Conservation (phyloP, 2,329 filamentous ascomycete species). For the Fusarium sp. region DNA sequence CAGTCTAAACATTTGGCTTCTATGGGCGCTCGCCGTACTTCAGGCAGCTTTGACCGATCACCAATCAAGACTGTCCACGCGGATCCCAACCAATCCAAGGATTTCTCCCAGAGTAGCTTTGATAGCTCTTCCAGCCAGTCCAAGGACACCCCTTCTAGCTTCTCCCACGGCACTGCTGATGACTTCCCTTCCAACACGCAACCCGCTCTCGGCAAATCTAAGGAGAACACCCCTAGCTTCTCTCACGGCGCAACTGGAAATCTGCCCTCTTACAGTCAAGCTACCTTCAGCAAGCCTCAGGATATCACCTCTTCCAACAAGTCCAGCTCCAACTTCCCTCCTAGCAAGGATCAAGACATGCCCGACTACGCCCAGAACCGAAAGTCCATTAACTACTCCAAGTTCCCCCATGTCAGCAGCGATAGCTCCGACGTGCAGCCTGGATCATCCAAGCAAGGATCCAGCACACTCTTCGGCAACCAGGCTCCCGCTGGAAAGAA, state of each 20-base stretch:
- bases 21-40: not conserved
- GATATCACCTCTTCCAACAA: not conserved
- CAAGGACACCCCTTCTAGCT: not conserved
- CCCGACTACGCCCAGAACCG: not conserved
- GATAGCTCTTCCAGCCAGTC: not conserved
- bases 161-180: not conserved
- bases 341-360: not conserved
- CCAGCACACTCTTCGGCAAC: not conserved
- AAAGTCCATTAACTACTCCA: constrained; percentile 4
- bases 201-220: not conserved
- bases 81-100: not conserved
- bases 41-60: not conserved
- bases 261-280: not conserved
- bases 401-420: not conserved
- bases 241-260: not conserved
- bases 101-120: not conserved
- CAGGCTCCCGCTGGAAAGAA: not conserved
- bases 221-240: not conserved
- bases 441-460: not conserved
- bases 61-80: not conserved
- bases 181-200: not conserved
- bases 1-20: not conserved
- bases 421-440: not conserved
- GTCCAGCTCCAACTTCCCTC: not conserved
- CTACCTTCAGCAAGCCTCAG: not conserved